Conservation (phyloP, 2,329 filamentous ascomycete species). For the Didymosphaeria variabile region DNA sequence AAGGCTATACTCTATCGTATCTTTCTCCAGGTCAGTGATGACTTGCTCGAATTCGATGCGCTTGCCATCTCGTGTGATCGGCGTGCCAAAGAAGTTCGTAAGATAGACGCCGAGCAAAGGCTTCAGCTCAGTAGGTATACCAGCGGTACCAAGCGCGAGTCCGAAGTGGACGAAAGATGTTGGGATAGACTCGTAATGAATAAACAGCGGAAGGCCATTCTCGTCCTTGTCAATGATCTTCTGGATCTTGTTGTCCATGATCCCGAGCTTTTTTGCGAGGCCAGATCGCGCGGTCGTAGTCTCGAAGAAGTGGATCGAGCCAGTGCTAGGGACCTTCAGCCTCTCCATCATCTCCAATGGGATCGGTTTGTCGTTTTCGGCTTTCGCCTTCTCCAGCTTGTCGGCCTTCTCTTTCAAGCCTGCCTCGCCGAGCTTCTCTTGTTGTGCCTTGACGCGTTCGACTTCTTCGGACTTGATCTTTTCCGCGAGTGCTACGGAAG, state of each 20-base stretch:
- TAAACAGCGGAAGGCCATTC: constrained; percentile 76
- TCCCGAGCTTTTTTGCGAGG: constrained; percentile 75
- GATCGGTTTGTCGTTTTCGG: constrained; percentile 87
- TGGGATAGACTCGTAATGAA: constrained; percentile 96
- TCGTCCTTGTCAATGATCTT: constrained; percentile 75
- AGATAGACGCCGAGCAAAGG: constrained; percentile 85
- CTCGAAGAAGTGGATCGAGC: constrained; percentile 94
- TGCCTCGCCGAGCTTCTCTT: constrained; percentile 79
- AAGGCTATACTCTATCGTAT: constrained; percentile 86
- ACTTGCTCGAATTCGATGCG: constrained; percentile 89
- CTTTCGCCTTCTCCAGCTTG: constrained; percentile 82
- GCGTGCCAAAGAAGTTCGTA: constrained; percentile 94
- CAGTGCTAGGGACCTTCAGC: constrained; percentile 83
- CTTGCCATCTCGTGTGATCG: constrained; percentile 78
- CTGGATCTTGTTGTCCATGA: constrained; percentile 74
- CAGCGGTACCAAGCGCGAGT: constrained; percentile 79
- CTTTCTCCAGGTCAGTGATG: constrained; percentile 87
- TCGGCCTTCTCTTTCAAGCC: constrained; percentile 79
- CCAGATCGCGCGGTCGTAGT: constrained; percentile 86
- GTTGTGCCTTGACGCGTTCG: constrained; percentile 78
- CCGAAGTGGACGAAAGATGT: constrained; percentile 91
- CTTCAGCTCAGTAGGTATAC: constrained; percentile 81
- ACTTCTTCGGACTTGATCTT: constrained; percentile 85
- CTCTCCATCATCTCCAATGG: constrained; percentile 81
- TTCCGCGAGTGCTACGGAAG: constrained; percentile 79